These are phyloP conservation scores for Vaccinium myrtillus DNA, from an alignment of 148 eudicot species.

Conservation along the genomic window DNA sequence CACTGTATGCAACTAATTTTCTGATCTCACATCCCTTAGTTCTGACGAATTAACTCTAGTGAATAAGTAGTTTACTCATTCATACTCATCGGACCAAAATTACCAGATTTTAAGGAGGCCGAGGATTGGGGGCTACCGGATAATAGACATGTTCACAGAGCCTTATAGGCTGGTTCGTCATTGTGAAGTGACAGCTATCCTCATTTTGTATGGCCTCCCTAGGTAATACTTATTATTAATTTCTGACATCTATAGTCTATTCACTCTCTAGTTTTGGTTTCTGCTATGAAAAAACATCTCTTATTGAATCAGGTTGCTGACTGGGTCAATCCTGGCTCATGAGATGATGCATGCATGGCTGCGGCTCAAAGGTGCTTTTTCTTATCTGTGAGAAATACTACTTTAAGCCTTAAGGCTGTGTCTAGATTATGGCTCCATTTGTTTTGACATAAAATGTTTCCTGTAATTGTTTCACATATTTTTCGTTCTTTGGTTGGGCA, in stretches of 20 bases:
- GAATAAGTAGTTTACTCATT: background rate
- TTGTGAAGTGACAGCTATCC: constrained; percentile 95
- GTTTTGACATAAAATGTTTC: background rate
- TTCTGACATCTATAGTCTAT: background rate
- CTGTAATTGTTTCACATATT: background rate
- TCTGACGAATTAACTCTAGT: background rate
- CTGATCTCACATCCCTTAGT: background rate
- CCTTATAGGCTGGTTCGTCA: constrained; percentile 68
- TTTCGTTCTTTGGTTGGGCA: background rate
- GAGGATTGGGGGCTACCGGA: constrained; percentile 64
- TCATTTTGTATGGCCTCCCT: constrained; percentile 88
- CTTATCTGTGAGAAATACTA: background rate
- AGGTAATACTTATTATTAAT: constrained; percentile 37
- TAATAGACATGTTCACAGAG: constrained; percentile 77
- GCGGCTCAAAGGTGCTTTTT: constrained; percentile 66
- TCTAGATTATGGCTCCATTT: background rate
- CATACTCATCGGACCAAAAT: constrained; percentile 6
- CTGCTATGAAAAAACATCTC: background rate
- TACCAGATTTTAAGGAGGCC: constrained; percentile 77
- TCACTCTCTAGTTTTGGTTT: background rate
- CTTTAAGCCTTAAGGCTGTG: background rate
- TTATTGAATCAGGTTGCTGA: constrained; percentile 58
- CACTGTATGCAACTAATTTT: constrained; percentile 49
- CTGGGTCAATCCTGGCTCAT: constrained; percentile 96
- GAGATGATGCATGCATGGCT: constrained; percentile 99